Conservation (phyloP, 2,329 filamentous ascomycete genomes). For the Didymella exigua region DNA sequence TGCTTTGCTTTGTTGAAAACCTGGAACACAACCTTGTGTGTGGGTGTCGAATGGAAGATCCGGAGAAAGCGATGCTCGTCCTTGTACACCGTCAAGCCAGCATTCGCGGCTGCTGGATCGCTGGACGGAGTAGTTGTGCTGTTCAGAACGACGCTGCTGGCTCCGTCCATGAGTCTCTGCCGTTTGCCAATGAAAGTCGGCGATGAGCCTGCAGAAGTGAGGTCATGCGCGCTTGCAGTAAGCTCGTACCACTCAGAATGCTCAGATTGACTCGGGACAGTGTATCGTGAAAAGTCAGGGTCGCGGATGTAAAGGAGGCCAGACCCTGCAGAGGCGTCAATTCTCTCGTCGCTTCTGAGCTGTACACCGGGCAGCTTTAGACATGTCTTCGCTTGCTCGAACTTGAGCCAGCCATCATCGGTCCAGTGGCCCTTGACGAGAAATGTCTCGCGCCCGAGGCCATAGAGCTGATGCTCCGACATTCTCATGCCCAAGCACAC, state of each 20-base stretch:
- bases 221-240: slow-evolving; percentile 6
- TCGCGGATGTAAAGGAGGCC: background rate
- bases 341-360: background rate
- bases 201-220: slow-evolving; percentile 11
- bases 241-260: background rate
- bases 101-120: background rate
- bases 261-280: background rate
- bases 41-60: background rate
- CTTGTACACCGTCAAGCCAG: slow-evolving; percentile 23
- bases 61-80: slow-evolving; percentile 26
- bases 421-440: slow-evolving; percentile 15
- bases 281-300: background rate
- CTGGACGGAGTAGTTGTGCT: background rate
- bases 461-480: slow-evolving; percentile 5
- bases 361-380: background rate
- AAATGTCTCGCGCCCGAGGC: slow-evolving; percentile 21
- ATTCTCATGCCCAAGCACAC: slow-evolving; percentile 20
- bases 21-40: slow-evolving; percentile 2
- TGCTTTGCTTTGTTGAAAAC: slow-evolving; percentile 17
- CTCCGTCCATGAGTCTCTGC: slow-evolving; percentile 15
- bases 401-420: slow-evolving; percentile 18
- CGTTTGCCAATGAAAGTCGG: slow-evolving; percentile 23
- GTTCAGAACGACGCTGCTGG: slow-evolving; percentile 10
- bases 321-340: background rate
- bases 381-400: slow-evolving; percentile 8